phyloP scores from a whole-genome alignment of 441 rosid genomes.

The Arabidopsis hybrid region DNA sequence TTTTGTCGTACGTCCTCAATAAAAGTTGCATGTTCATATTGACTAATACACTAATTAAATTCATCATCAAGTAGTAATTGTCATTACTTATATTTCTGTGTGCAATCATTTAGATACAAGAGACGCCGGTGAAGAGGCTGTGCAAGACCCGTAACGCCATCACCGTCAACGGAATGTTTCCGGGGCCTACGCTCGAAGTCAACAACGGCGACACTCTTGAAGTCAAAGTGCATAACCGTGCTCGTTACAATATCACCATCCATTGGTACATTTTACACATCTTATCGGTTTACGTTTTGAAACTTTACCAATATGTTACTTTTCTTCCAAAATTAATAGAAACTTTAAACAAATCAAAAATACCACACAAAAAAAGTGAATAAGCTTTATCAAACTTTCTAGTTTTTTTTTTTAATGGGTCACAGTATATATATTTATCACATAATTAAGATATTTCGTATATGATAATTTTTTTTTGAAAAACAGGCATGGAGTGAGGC shows the following conservation, averaged over 20 bases:
- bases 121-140: conserved; percentile 87
- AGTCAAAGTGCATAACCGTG: conserved; percentile 70
- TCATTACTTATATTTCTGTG: conserved; percentile 7
- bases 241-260: conserved; percentile 76
- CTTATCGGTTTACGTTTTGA: neutral
- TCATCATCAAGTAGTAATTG: neutral
- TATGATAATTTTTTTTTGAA: neutral
- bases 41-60: neutral
- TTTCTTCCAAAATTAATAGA: too few species aligned
- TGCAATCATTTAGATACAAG: conserved; percentile 35
- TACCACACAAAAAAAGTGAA: too few species aligned
- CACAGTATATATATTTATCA: neutral
- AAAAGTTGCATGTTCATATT: neutral
- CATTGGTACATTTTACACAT: conserved; percentile 66
- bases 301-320: too few species aligned
- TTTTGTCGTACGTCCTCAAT: conserved; percentile 41
- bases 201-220: conserved; percentile 78
- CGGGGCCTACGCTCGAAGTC: conserved; percentile 88
- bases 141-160: conserved; percentile 79
- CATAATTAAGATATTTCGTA: neutral
- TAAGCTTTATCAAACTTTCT: too few species aligned
- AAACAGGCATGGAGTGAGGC: conserved; percentile 84
- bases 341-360: too few species aligned
- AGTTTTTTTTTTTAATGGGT: too few species aligned
- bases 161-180: conserved; percentile 90